A percentile compares a stretch with the other conserved stretches of the same genome.
These are phyloP conservation scores for Nakaseomyces delphensis DNA, from an alignment of 1,139 yeast species.

Conservation along the genomic window DNA sequence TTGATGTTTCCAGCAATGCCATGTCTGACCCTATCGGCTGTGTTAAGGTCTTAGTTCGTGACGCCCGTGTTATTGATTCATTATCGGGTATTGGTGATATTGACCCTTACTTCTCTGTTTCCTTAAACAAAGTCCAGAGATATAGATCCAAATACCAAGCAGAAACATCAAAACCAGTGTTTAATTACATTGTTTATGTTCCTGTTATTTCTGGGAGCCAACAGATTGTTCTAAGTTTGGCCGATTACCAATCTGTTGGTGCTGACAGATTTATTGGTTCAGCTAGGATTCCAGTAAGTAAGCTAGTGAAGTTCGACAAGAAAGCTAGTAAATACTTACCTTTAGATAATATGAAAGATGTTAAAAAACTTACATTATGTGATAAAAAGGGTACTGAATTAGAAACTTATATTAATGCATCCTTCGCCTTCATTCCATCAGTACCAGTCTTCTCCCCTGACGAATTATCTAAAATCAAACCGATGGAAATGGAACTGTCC, in stretches of 20 bases:
- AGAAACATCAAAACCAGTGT: constrained; percentile 49
- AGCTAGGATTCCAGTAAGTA: constrained; percentile 43
- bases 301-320: constrained; percentile 41
- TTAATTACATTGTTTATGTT: constrained; percentile 49
- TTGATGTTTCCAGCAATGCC: constrained; percentile 37
- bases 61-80: constrained; percentile 36
- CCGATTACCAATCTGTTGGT: constrained; percentile 58
- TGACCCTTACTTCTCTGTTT: constrained; percentile 60
- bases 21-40: constrained; percentile 50
- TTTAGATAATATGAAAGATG: constrained; percentile 29
- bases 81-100: constrained; percentile 60
- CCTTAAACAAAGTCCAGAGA: constrained; percentile 48
- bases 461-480: constrained; percentile 42
- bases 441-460: constrained; percentile 52
- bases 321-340: constrained; percentile 39
- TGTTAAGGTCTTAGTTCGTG: constrained; percentile 48
- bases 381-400: constrained; percentile 35
- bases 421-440: constrained; percentile 56
- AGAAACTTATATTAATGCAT: constrained; percentile 46
- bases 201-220: constrained; percentile 59
- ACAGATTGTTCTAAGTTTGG: constrained; percentile 46
- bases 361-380: constrained; percentile 39
- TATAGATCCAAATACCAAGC: constrained; percentile 49
- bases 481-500: constrained; percentile 35
- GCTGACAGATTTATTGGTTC: constrained; percentile 59